Percentiles rank a stretch among this genome's conserved stretches.
Evolutionary conservation across 352 stramenopile genomes (phyloP).

Genomic region (Phytopythium boreale): DNA sequence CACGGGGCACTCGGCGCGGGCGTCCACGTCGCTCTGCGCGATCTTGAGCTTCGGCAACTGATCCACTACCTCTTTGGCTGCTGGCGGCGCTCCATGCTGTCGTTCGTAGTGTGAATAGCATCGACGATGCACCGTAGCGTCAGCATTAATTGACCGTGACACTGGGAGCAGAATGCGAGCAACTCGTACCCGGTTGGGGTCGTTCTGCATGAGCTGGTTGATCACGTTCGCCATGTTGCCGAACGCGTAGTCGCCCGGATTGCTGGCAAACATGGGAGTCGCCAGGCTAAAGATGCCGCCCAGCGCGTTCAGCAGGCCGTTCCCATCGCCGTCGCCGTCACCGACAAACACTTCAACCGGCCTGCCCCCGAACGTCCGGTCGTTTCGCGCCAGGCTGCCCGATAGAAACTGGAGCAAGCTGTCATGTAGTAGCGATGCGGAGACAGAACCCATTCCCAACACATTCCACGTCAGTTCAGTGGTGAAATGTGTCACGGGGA

Average conservation of each 20-base stretch:
- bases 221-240: constrained; percentile 83
- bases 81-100: constrained; percentile 76
- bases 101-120: background rate
- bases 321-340: constrained; percentile 37
- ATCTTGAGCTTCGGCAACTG: constrained; percentile 75
- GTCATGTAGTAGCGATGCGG: background rate
- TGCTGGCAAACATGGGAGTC: constrained; percentile 44
- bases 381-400: constrained; percentile 25
- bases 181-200: constrained; percentile 65
- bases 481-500: background rate
- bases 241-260: constrained; percentile 82
- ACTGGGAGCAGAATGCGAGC: background rate
- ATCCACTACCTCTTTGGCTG: constrained; percentile 73
- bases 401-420: constrained; percentile 54
- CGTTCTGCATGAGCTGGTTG: constrained; percentile 89
- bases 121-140: background rate
- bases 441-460: too few species aligned
- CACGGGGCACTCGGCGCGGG: constrained; percentile 76
- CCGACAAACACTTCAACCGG: constrained; percentile 82
- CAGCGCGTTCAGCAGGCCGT: constrained; percentile 58
- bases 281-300: constrained; percentile 44
- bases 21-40: constrained; percentile 66
- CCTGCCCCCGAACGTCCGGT: constrained; percentile 57
- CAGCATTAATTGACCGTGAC: background rate
- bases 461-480: background rate